Base-by-base conservation (phyloP, 306 rosid genomes). In the Erythrophleum fordii region DNA sequence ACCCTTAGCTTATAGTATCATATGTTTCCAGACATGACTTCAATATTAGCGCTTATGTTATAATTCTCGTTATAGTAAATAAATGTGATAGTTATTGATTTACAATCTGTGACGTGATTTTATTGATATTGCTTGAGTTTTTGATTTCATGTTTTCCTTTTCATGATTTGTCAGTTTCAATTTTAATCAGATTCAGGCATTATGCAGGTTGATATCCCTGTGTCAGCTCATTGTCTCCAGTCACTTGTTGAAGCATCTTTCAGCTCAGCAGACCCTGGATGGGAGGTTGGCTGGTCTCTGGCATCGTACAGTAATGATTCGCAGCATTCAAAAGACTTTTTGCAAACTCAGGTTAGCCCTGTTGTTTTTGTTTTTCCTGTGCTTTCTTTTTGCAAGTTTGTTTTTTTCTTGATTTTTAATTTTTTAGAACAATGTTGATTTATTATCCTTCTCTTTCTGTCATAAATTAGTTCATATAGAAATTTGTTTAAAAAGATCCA, bases 221-320 rank as follows among this genome's bases (percentile, higher is more conserved):
- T 89, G 34, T 90, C 99, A 60, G 86, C 95, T 20, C 66, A 73
- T 58, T 90, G 92, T 79, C 86, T 91, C 42, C 92, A 91, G 82
- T 84, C 93, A 71, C 91, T 95, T 86, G 83, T 88, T 70, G 93
- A 88, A 85, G 89, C 93, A 78, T 95, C 99, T 65, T 60, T 76
- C 25, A 91, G 91, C 78, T 78, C 92, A 77, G 69, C 85, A 14
- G 88, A 93, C 75, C 91, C 87, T 29, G 90, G 89, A 83, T 95
- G 99, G 98, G 99, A 93, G 86, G 87, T 89, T 64, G 98, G 99
- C 77, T 95, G 98, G 98, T 93, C 96, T 76, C 86, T 95, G 87
- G 91, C 97, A 78, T 93, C 98, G 53, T 56, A 85, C 56, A 79
- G 51, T 77, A 90, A 72, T 39, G 90, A 82, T 80, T 77, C 90